Base-by-base conservation (phyloP, 1,284 basidiomycete species). In the Microbotryomycetes sp. region DNA sequence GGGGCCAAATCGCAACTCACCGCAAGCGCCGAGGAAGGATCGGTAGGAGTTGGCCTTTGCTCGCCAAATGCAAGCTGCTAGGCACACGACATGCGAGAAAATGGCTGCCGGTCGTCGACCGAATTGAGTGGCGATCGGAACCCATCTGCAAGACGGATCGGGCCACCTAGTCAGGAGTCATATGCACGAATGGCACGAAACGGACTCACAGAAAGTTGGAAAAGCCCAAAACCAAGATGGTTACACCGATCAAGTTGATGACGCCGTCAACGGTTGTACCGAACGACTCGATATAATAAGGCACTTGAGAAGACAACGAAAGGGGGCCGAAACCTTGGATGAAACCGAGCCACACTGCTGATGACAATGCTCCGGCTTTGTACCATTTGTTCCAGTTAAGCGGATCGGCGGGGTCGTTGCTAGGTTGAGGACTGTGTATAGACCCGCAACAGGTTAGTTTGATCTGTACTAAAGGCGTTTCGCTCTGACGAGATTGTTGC, bases 221-320 rank as follows among this genome's bases (percentile, higher is more conserved):
- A 18, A 48, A 56, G 16, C 54, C 54, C 27, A 56, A 30, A 2
- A 56, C 51, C 16, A 27, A 23, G 30, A 21, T 29, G 13, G 27
- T 56, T 24, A 56, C 46, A 13, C 54, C 54, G 46, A 56, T 56
- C 11, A 49, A 30, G 47, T 56, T 56, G 54, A 56, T 50, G 28
- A 56, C 45, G 11, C 47, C 26, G 54, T 56, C 31, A 1, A 56
- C 54, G 9, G 46, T 26, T 23, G n/a, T 29, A 15, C 27, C 46
- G 21, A 56, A 56, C 15, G 46, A 26, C 16, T 29, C 28, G 15
- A 56, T 35, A 29, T 56, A 56, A 46, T 28, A 56, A 21, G 54
- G 54, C 21, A 56, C 30, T 21, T 56, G 54, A 13, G 46, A 30
- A 41, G 11, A 11, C 11, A 41, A 18, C 18, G 35, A 41, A 9